These are phyloP conservation scores for Lactarius sp. DNA, from an alignment of 768 basidiomycete species.

Conservation along the genomic window DNA sequence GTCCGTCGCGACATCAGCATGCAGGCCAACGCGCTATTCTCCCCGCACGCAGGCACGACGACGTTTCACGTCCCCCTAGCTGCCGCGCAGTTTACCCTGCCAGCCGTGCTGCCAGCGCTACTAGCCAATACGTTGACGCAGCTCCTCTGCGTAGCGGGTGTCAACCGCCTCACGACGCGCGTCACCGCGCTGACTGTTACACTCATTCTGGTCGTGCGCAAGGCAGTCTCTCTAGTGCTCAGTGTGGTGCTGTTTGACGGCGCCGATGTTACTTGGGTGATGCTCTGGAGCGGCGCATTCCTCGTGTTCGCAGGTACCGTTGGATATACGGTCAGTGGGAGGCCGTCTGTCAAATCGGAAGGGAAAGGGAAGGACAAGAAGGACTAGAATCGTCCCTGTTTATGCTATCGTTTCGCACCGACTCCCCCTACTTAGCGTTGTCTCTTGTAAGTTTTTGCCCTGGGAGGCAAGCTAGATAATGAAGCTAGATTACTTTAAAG, in stretches of 20 bases:
- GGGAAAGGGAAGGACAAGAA: slow-evolving; percentile 25
- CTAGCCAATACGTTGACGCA: slow-evolving; percentile 78
- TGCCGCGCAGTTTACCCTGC: slow-evolving; percentile 41
- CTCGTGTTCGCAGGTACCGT: slow-evolving; percentile 69
- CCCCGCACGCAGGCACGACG: neutral
- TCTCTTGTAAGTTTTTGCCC: too few species aligned
- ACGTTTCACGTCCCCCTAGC: slow-evolving; percentile 25
- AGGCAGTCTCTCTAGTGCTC: slow-evolving; percentile 70
- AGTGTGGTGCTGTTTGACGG: slow-evolving; percentile 54
- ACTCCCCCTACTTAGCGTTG: neutral
- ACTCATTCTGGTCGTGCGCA: slow-evolving; percentile 74
- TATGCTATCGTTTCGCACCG: too few species aligned
- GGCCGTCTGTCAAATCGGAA: slow-evolving; percentile 5
- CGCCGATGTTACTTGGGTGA: slow-evolving; percentile 28
- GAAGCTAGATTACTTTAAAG: neutral
- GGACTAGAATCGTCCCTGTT: neutral
- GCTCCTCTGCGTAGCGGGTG: slow-evolving; percentile 79
- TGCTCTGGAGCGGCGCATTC: slow-evolving; percentile 67
- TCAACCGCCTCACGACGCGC: slow-evolving; percentile 76
- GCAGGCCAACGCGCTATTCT: slow-evolving; percentile 41
- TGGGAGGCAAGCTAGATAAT: neutral
- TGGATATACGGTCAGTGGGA: slow-evolving; percentile 49
- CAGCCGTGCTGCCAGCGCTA: slow-evolving; percentile 58
- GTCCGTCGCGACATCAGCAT: slow-evolving; percentile 47
- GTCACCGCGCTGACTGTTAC: slow-evolving; percentile 74